Conservation (phyloP, 495 filamentous ascomycete species). For the Ramalina intermedia region DNA sequence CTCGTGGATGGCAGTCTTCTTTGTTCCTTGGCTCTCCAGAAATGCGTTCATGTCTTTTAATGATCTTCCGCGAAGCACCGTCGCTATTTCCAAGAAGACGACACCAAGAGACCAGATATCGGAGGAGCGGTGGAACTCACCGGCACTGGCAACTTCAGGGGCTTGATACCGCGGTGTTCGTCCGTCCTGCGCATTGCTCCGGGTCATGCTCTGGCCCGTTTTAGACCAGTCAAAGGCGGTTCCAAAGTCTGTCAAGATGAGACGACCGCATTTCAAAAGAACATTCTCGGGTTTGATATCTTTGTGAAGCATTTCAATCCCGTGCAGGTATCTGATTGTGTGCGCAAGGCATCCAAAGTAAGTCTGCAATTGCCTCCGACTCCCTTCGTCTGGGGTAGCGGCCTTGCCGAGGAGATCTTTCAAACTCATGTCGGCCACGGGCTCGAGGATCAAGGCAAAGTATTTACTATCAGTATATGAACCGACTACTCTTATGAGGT, state of each 20-base stretch:
- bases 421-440: constrained; percentile 23
- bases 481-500: neutral
- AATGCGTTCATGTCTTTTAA: constrained; percentile 3
- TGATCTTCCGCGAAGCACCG: constrained; percentile 14
- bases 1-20: neutral
- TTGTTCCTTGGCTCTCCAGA: neutral
- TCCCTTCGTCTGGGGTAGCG: neutral
- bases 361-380: constrained; percentile 6
- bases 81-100: constrained; percentile 29
- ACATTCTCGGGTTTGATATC: constrained; percentile 34
- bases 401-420: constrained; percentile 3
- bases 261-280: constrained; percentile 18
- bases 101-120: constrained; percentile 30
- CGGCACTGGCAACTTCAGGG: constrained; percentile 18
- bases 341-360: constrained; percentile 28
- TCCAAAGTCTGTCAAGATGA: constrained; percentile 30
- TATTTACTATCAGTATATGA: constrained; percentile 21
- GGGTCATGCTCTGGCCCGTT: constrained; percentile 3
- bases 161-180: constrained; percentile 18
- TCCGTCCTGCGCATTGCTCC: constrained; percentile 14
- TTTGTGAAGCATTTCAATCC: constrained; percentile 16
- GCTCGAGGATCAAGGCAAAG: constrained; percentile 20
- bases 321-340: constrained; percentile 25
- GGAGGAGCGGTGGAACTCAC: constrained; percentile 14
- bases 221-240: constrained; percentile 19